Evolutionary conservation across 139 green algal genomes (phyloP), one percentile per base, ranked within the genome.

Genomic region (Marvania coccoides): DNA sequence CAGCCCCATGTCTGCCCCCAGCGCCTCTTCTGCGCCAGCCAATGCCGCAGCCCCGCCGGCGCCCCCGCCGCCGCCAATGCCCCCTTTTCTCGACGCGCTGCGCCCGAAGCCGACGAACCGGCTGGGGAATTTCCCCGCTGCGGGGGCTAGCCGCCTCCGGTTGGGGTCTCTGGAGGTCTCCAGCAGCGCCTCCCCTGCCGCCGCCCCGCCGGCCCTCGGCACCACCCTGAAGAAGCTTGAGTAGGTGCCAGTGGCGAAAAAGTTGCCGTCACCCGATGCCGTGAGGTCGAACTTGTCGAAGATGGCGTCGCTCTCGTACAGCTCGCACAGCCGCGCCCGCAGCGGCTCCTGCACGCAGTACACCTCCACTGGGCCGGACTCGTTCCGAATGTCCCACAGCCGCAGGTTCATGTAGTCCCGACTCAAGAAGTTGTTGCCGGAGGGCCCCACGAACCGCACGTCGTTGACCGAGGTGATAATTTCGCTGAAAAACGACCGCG

Each of bases 201-300:
- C 5, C 31, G 5, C 38, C 19, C 13, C 15, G 23, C 15, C 26
- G 29, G 28, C 51, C 9, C 24, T 36, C 38, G 56, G 28, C 39
- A 87, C 85, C 13, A 91, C 87, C 48, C 81, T 80, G 77, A 97
- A 95, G 28, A 87, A 75, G 78, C 91, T 92, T 64, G 84, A 91
- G 87, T 99, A 99, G 23, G 88, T 95, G 26, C 94, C 94, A 23
- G 90, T 96, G 30, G 86, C 86, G n/a, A 95, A 76, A 45, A 82
- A 65, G 38, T 74, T 65, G 46, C 91, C 90, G 23, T 85, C 70
- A 8, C 87, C 84, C 56, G 82, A 95, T 46, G 95, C 77, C 61
- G 72, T 86, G 76, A 87, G 95, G 74, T 97, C 91, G 71, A 98
- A 98, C 82, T 98, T 98, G 83, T 99, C 94, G 65, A 99, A 99